phyloP scores from a whole-genome alignment of 1,284 basidiomycete species.

The Ganoderma leucocontextum region DNA sequence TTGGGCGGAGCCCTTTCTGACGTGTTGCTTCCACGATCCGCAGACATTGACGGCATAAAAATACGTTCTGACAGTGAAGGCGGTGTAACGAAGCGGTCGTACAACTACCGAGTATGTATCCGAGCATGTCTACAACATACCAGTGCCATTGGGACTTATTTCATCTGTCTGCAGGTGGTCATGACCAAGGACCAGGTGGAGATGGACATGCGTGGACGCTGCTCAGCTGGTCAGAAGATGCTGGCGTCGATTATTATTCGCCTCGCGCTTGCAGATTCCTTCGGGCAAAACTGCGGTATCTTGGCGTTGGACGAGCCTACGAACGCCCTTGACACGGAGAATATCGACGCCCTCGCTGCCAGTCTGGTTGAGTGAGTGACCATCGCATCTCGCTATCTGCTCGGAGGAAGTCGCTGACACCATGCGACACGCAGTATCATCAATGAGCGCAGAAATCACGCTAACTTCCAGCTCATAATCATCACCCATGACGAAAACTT shows the following conservation, averaged over 20 bases:
- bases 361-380: slow-evolving; percentile 88
- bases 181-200: slow-evolving; percentile 99
- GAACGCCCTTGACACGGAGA: slow-evolving; percentile 96
- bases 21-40: slow-evolving; percentile 15
- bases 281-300: slow-evolving; percentile 97
- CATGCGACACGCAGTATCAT: slow-evolving; percentile 72
- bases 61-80: slow-evolving; percentile 96
- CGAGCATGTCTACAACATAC: not conserved
- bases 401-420: slow-evolving; percentile 15
- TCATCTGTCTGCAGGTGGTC: slow-evolving; percentile 72
- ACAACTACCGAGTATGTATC: slow-evolving; percentile 91
- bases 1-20: slow-evolving; percentile 13
- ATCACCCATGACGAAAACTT: slow-evolving; percentile 97
- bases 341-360: slow-evolving; percentile 92
- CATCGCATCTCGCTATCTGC: slow-evolving; percentile 6
- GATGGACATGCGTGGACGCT: slow-evolving; percentile 99
- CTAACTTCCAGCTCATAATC: slow-evolving; percentile 97
- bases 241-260: slow-evolving; percentile 99
- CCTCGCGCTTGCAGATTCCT: slow-evolving; percentile 96
- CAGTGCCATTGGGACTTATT: slow-evolving; percentile 1
- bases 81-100: slow-evolving; percentile 84
- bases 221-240: slow-evolving; percentile 99
- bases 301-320: slow-evolving; percentile 98
- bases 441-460: slow-evolving; percentile 86
- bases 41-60: slow-evolving; percentile 97